Conservation (phyloP, 768 basidiomycete species). For the Lactarius deliciosus region DNA sequence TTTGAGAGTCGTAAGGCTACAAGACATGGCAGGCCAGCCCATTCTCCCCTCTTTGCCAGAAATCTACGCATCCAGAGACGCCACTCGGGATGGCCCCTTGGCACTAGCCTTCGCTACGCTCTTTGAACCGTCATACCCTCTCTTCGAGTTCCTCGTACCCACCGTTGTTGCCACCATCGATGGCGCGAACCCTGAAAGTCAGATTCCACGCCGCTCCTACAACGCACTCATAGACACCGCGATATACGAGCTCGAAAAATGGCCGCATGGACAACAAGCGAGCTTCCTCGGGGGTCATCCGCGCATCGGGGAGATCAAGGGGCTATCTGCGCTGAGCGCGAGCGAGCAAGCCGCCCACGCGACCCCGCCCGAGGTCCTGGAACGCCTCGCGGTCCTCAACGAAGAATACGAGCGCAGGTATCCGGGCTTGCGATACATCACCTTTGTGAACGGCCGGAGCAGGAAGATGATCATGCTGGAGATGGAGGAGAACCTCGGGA, state of each 20-base stretch:
- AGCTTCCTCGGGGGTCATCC: constrained; percentile 83
- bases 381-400: constrained; percentile 73
- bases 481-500: constrained; percentile 67
- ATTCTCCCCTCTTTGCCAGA: constrained; percentile 20
- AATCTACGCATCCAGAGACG: constrained; percentile 17
- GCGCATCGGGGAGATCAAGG: constrained; percentile 80
- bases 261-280: constrained; percentile 52
- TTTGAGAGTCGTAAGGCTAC: not conserved
- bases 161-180: constrained; percentile 50
- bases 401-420: constrained; percentile 70
- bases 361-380: constrained; percentile 74
- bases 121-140: constrained; percentile 39
- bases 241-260: constrained; percentile 49
- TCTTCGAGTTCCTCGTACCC: constrained; percentile 72
- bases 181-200: constrained; percentile 8
- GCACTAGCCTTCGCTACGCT: constrained; percentile 42
- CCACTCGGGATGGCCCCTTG: constrained; percentile 35
- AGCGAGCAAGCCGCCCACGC: constrained; percentile 68
- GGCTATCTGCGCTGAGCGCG: constrained; percentile 71
- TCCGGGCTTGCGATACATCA: constrained; percentile 81
- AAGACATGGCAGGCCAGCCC: constrained; percentile 17
- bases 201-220: constrained; percentile 39
- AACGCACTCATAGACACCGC: constrained; percentile 55
- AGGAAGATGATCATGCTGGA: constrained; percentile 70
- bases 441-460: constrained; percentile 85